A percentile compares a stretch with the other conserved stretches of the same genome.
These are phyloP conservation scores for Pelargonium citronellum DNA, from an alignment of 441 rosid species.

Conservation along the genomic window DNA sequence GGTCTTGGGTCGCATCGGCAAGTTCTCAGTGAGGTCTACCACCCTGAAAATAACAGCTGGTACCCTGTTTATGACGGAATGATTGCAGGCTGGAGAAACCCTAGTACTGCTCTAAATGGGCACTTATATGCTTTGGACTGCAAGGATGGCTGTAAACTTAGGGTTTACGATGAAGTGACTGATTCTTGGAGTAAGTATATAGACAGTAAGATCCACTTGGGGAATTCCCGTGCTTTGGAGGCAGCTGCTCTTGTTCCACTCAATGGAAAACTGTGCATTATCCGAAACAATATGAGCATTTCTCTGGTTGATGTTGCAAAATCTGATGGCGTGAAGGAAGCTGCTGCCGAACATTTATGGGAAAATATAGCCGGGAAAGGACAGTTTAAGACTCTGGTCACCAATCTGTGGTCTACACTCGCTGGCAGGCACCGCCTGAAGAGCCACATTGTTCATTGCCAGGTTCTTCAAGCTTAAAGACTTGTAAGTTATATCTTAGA, in stretches of 20 bases:
- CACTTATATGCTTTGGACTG: constrained; percentile 49
- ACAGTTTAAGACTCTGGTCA: constrained; percentile 42
- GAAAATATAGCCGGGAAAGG: constrained; percentile 44
- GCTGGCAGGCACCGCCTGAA: constrained; percentile 46
- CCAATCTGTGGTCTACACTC: constrained; percentile 43
- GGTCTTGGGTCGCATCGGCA: constrained; percentile 47
- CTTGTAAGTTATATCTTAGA: constrained; percentile 15
- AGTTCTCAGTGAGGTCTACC: constrained; percentile 47
- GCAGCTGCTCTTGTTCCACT: constrained; percentile 49
- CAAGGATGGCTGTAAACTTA: constrained; percentile 47
- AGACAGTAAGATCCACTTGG: constrained; percentile 48
- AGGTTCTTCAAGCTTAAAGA: constrained; percentile 43
- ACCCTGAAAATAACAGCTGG: constrained; percentile 44
- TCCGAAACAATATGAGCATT: constrained; percentile 49
- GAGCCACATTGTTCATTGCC: constrained; percentile 48
- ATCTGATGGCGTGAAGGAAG: constrained; percentile 31
- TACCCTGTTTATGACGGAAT: constrained; percentile 41
- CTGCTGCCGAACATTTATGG: constrained; percentile 47
- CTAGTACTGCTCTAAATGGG: constrained; percentile 37
- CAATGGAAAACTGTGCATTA: constrained; percentile 43
- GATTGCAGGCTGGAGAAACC: constrained; percentile 55
- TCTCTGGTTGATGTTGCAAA: constrained; percentile 41
- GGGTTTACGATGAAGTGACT: constrained; percentile 42
- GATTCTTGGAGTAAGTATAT: constrained; percentile 45
- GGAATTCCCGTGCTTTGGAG: constrained; percentile 43